phyloP scores from a whole-genome alignment of 306 rosid genomes.

The Gleditsia sinensis region DNA sequence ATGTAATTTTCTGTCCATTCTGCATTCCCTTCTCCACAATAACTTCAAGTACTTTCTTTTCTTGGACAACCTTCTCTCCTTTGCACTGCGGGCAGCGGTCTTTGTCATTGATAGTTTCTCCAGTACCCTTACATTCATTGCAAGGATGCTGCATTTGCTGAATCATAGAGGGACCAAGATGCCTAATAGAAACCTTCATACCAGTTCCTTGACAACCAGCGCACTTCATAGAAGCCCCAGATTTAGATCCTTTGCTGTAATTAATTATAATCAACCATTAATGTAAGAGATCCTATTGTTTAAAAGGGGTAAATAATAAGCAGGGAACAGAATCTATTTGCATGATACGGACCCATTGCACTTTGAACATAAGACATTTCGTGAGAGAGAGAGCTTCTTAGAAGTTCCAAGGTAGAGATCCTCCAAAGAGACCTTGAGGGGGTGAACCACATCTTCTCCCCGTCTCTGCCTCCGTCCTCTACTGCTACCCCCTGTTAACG shows the following conservation, averaged over 20 bases:
- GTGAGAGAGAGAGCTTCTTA: constrained; percentile 79
- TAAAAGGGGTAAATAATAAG: neutral
- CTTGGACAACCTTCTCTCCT: constrained; percentile 81
- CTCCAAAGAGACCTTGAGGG: constrained; percentile 81
- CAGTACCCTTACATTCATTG: constrained; percentile 91
- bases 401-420: constrained; percentile 74
- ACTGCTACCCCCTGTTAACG: constrained; percentile 62
- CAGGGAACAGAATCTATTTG: neutral
- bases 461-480: constrained; percentile 77
- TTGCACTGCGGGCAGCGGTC: constrained; percentile 82
- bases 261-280: neutral
- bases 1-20: constrained; percentile 81
- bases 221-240: constrained; percentile 72
- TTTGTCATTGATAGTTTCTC: constrained; percentile 71
- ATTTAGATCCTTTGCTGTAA: constrained; percentile 78
- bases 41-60: constrained; percentile 81
- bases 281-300: neutral
- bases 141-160: constrained; percentile 92
- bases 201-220: constrained; percentile 84
- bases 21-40: constrained; percentile 91
- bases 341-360: constrained; percentile 70
- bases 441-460: constrained; percentile 80
- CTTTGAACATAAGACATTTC: constrained; percentile 74
- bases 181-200: constrained; percentile 80
- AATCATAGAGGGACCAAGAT: constrained; percentile 78